phyloP scores from a whole-genome alignment of 2,329 filamentous ascomycete genomes.

The Lasiodiplodia gonubiensis region DNA sequence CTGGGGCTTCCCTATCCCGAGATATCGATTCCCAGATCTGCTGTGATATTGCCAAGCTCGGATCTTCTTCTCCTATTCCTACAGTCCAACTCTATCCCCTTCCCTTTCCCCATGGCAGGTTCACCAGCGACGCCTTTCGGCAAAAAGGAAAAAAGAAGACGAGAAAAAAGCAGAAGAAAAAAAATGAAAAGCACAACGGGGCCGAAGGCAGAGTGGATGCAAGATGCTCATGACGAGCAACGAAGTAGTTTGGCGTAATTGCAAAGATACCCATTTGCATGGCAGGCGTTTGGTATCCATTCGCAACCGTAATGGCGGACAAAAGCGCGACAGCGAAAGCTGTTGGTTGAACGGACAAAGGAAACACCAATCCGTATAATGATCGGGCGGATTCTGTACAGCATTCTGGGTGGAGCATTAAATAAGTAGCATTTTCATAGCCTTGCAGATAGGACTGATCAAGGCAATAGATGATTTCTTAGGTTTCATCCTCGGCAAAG shows the following conservation, averaged over 20 bases:
- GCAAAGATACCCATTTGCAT: conserved; percentile 28
- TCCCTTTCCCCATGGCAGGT: neutral
- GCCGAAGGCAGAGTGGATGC: neutral
- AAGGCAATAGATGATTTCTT: conserved; percentile 17
- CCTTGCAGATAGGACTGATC: conserved; percentile 26
- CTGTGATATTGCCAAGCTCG: conserved; percentile 23
- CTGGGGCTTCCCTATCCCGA: conserved; percentile 8
- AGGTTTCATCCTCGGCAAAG: conserved; percentile 1
- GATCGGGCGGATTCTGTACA: conserved; percentile 16
- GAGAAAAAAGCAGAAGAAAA: neutral
- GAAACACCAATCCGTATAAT: conserved; percentile 19
- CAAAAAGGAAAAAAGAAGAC: neutral
- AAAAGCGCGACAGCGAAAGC: conserved; percentile 12
- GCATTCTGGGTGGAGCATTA: conserved; percentile 4
- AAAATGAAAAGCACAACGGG: neutral
- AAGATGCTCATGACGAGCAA: neutral
- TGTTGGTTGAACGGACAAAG: conserved; percentile 4
- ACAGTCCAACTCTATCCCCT: neutral
- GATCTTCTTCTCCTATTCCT: conserved; percentile 11
- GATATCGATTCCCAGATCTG: conserved; percentile 19
- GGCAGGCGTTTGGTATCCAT: conserved; percentile 24
- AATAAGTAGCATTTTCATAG: conserved; percentile 21
- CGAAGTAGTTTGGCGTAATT: conserved; percentile 21
- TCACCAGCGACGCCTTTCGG: neutral
- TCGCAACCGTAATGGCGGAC: conserved; percentile 17